phyloP scores from a whole-genome alignment of 768 basidiomycete genomes.

The Tulasnella sp. region DNA sequence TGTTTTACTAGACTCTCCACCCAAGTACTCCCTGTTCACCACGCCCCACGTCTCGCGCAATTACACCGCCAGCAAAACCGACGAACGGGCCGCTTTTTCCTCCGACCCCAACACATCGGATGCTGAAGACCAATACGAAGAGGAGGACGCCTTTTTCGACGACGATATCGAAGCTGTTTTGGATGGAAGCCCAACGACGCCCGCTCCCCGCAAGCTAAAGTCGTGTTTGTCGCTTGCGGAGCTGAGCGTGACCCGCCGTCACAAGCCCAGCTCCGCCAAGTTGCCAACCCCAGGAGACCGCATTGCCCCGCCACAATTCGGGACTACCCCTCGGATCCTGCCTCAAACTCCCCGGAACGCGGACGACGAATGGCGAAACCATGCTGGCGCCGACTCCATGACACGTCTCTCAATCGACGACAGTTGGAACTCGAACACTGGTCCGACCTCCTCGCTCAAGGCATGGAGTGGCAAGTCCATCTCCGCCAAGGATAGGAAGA shows the following conservation, averaged over 20 bases:
- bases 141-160: constrained; percentile 14
- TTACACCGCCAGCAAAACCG: background rate
- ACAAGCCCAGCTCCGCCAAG: constrained; percentile 4
- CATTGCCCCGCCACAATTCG: constrained; percentile 26
- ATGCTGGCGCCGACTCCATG: constrained; percentile 28
- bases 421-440: background rate
- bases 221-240: background rate
- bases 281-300: constrained; percentile 18
- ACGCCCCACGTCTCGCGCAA: background rate
- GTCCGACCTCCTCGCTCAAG: background rate
- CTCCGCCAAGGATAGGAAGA: constrained; percentile 19
- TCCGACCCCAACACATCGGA: constrained; percentile 13
- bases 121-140: constrained; percentile 23
- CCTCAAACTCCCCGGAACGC: constrained; percentile 26
- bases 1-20: constrained; percentile 16
- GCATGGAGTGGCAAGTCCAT: background rate
- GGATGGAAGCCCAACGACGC: constrained; percentile 17
- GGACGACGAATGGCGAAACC: constrained; percentile 21
- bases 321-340: background rate
- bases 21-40: background rate
- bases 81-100: background rate
- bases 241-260: constrained; percentile 13
- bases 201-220: constrained; percentile 4
- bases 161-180: constrained; percentile 3
- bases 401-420: constrained; percentile 29